Evolutionary conservation across 2,329 filamentous ascomycete genomes (phyloP).

Genomic region (Hirsutella minnesotensis): DNA sequence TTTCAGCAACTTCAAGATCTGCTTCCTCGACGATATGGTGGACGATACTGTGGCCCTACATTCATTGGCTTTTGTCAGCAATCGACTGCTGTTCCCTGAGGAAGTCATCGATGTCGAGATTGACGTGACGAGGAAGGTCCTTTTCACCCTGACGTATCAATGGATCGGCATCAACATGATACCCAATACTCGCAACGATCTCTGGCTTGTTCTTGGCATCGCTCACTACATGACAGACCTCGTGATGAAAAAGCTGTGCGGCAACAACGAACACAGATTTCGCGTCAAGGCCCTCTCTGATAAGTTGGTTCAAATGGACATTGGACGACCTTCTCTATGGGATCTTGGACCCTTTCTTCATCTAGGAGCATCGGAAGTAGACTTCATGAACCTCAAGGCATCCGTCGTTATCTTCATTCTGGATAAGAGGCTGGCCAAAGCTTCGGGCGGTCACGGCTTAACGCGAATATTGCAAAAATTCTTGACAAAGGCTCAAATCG

Average conservation of each 20-base stretch:
- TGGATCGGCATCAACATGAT: slow-evolving; percentile 93
- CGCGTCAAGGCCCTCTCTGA: slow-evolving; percentile 80
- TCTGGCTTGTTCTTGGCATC: slow-evolving; percentile 82
- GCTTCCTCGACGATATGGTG: slow-evolving; percentile 83
- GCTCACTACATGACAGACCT: slow-evolving; percentile 92
- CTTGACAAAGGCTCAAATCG: slow-evolving; percentile 71
- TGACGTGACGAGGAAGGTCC: slow-evolving; percentile 66
- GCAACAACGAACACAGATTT: slow-evolving; percentile 90
- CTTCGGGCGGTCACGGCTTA: slow-evolving; percentile 68
- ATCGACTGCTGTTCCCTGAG: slow-evolving; percentile 70
- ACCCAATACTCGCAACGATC: slow-evolving; percentile 66
- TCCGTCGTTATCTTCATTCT: slow-evolving; percentile 87
- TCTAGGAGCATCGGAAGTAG: slow-evolving; percentile 72
- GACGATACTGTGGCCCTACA: slow-evolving; percentile 66
- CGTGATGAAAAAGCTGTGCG: slow-evolving; percentile 82
- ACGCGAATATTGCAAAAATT: slow-evolving; percentile 77
- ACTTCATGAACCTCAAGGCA: slow-evolving; percentile 86
- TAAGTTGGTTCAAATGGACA: slow-evolving; percentile 67
- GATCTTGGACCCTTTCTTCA: slow-evolving; percentile 68
- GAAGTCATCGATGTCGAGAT: slow-evolving; percentile 79
- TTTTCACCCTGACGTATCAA: slow-evolving; percentile 77
- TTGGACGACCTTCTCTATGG: slow-evolving; percentile 69
- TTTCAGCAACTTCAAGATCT: slow-evolving; percentile 83
- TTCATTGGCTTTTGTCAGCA: slow-evolving; percentile 80
- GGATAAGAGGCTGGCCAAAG: slow-evolving; percentile 81